Evolutionary conservation across 2,329 filamentous ascomycete species (phyloP), one percentile per base, ranked within the genome.

Genomic region (Alternaria metachromatica): DNA sequence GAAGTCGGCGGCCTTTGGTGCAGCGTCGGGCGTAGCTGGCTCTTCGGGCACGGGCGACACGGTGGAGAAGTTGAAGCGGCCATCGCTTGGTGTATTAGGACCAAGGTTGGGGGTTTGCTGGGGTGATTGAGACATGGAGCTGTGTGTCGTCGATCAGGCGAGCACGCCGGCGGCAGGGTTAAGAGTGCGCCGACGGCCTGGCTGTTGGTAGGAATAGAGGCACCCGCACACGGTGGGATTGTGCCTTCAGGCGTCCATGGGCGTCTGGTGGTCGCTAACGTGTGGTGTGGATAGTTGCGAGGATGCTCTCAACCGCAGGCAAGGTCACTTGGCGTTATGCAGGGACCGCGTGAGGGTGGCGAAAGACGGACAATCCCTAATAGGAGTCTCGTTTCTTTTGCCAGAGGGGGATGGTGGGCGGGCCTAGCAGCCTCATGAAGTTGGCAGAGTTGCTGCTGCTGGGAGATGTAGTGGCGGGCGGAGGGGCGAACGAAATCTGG

Each of bases 121-220:
- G 30, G 68, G 62, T 72, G 71, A 50, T 73, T 73, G 68, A 72
- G 74, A 70, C 75, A 78, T 77, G 67, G 63, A 57, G 60, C 49
- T 33, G 25, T 25, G 18, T 18, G n/a, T 28, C 33, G 51, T 55
- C 18, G 53, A 60, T 33, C 49, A 63, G 58, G 55, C 20, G 58
- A 33, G 30, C n/a, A 60, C 30, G 50, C 25, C 30, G 18, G 43
- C 13, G 23, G 20, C 25, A 21, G n/a, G 21, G 21, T 25, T 18
- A 43, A 26, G 20, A 53, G 28, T n/a, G 15, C 20, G 26, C 23
- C 33, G 41, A 53, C 23, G 45, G 49, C 53, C 56, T 59, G 44
- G 26, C 12, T 28, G 50, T 10, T 30, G 26, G 48, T 58, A 63
- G 54, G 30, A 48, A 50, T 37, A 58, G 43, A 59, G 53, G 45